Conservation (phyloP, 2,329 filamentous ascomycete species). For the Alternaria conjuncta region DNA sequence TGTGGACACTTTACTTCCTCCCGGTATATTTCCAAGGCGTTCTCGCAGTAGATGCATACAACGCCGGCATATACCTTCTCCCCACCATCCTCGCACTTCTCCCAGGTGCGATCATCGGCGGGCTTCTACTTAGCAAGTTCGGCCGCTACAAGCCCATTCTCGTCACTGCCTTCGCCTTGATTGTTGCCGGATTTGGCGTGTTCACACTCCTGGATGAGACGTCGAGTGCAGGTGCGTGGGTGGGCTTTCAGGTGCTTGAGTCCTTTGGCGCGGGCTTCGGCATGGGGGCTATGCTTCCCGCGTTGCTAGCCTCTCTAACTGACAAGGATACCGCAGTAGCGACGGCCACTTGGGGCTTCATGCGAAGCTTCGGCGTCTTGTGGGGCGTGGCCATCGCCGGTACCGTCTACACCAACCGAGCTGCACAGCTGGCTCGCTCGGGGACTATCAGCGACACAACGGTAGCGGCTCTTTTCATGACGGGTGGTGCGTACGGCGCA, state of each 20-base stretch:
- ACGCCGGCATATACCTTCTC: constrained; percentile 15
- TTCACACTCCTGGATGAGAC: constrained; percentile 10
- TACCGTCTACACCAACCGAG: constrained; percentile 18
- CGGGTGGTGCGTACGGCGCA: neutral
- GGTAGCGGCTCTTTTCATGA: neutral
- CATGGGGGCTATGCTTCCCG: constrained; percentile 13
- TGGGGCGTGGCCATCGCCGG: constrained; percentile 28
- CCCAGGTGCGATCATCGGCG: neutral
- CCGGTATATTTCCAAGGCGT: constrained; percentile 29
- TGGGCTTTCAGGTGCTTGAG: constrained; percentile 17
- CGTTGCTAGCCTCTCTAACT: neutral
- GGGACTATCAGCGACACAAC: neutral
- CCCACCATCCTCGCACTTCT: constrained; percentile 14
- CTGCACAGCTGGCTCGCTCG: neutral
- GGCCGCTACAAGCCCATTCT: neutral
- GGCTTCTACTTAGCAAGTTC: neutral
- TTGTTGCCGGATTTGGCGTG: constrained; percentile 8
- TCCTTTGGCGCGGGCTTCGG: constrained; percentile 12
- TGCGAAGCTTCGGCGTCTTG: constrained; percentile 24
- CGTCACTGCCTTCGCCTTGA: neutral
- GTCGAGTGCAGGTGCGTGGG: constrained; percentile 16
- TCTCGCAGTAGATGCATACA: neutral
- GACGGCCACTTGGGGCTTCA: constrained; percentile 18
- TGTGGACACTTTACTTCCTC: constrained; percentile 9
- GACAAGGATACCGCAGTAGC: constrained; percentile 19